A percentile compares a stretch with the other conserved stretches of the same genome.
Evolutionary conservation across 23 red algal genomes (phyloP).

Genomic region (Gracilariopsis chorda): DNA sequence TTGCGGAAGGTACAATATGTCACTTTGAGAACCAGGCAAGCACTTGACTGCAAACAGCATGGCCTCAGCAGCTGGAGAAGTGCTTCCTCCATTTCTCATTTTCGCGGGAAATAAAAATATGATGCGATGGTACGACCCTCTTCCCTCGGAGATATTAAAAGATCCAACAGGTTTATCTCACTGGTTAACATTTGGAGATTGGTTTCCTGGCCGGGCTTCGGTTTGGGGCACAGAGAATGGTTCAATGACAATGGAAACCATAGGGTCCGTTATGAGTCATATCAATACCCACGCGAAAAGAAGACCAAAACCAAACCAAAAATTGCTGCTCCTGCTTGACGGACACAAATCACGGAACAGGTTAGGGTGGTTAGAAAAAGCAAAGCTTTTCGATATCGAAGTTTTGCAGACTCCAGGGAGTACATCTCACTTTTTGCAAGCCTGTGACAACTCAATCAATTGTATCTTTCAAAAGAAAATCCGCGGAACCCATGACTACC

Average conservation of each 20-base stretch:
- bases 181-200: neutral
- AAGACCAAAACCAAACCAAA: neutral
- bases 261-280: neutral
- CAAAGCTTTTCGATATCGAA: neutral
- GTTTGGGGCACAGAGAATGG: neutral
- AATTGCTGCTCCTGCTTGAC: neutral
- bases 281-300: neutral
- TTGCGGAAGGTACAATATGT: too few species aligned
- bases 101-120: neutral
- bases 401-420: neutral
- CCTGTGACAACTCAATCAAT: neutral
- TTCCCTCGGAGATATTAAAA: neutral
- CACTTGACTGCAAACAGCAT: neutral
- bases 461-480: neutral
- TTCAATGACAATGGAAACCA: neutral
- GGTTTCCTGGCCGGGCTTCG: neutral
- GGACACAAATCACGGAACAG: neutral
- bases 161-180: neutral
- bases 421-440: neutral
- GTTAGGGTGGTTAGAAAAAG: neutral
- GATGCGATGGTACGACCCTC: neutral
- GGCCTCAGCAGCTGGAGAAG: neutral
- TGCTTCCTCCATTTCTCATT: neutral
- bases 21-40: neutral
- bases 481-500: neutral